A percentile compares a stretch with the other conserved stretches of the same genome.
These are phyloP conservation scores for Apiospora saccharicola DNA, from an alignment of 2,329 filamentous ascomycete genomes.

Conservation along the genomic window DNA sequence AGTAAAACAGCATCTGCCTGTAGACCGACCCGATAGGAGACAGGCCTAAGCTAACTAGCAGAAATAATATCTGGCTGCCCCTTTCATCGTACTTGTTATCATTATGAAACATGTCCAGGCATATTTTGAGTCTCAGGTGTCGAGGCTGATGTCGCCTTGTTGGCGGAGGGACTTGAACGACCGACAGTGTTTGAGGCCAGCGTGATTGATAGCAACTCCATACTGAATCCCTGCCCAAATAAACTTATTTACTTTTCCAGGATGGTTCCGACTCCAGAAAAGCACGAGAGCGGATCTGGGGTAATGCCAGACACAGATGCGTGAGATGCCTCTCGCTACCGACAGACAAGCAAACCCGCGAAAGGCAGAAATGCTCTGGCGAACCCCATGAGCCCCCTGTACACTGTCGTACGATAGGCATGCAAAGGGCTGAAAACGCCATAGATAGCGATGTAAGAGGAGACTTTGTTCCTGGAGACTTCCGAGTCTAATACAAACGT, in stretches of 20 bases:
- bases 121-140: no score
- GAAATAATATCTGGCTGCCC: background rate
- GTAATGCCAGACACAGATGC: constrained; percentile 8
- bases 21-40: background rate
- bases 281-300: constrained; percentile 21
- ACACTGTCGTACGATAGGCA: background rate
- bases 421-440: background rate
- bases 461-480: background rate
- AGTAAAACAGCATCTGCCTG: background rate
- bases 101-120: background rate
- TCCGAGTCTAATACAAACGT: background rate
- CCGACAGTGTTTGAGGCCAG: background rate
- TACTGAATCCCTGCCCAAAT: background rate
- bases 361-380: background rate
- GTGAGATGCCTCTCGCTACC: constrained; percentile 14
- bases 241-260: background rate
- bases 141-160: background rate
- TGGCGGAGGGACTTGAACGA: background rate
- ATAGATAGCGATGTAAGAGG: background rate
- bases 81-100: background rate
- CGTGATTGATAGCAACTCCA: background rate
- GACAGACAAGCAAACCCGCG: background rate
- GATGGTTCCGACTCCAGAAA: background rate
- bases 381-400: background rate
- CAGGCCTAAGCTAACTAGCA: background rate